A percentile compares a stretch with the other conserved stretches of the same genome.
Conservation (phyloP, 73 alveolate genomes). For the Tetrahymena borealis region DNA sequence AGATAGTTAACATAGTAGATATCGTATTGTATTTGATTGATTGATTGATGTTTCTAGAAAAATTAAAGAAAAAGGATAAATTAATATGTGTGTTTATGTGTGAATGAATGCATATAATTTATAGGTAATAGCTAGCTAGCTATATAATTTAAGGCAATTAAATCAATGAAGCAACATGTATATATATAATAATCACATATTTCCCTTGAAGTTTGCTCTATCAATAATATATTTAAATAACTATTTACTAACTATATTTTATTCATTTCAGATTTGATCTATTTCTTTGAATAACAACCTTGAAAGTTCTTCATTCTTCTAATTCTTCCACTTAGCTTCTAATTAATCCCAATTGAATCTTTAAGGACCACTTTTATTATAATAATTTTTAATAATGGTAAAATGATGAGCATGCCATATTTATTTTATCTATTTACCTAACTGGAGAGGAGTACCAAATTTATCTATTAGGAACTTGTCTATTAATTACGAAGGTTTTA, state of each 20-base stretch:
- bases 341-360: background rate
- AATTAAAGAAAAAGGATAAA: background rate
- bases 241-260: background rate
- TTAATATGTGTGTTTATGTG: too few species aligned
- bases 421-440: background rate
- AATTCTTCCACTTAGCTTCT: background rate
- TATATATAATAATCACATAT: too few species aligned
- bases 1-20: too few species aligned
- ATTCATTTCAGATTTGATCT: background rate
- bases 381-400: background rate
- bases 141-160: too few species aligned
- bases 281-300: background rate
- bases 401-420: background rate
- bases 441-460: background rate
- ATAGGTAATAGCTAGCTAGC: background rate
- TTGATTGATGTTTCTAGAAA: background rate
- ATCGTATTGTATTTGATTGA: too few species aligned
- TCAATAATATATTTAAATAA: background rate
- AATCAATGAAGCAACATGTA: too few species aligned
- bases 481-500: background rate
- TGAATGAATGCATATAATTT: background rate
- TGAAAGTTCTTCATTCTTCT: background rate
- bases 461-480: background rate
- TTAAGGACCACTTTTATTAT: background rate
- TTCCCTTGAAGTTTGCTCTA: too few species aligned